Percentiles rank a stretch among this genome's conserved stretches.
These are phyloP conservation scores for Neolentinus lepideus DNA, from an alignment of 1,284 basidiomycete genomes.

Conservation along the genomic window DNA sequence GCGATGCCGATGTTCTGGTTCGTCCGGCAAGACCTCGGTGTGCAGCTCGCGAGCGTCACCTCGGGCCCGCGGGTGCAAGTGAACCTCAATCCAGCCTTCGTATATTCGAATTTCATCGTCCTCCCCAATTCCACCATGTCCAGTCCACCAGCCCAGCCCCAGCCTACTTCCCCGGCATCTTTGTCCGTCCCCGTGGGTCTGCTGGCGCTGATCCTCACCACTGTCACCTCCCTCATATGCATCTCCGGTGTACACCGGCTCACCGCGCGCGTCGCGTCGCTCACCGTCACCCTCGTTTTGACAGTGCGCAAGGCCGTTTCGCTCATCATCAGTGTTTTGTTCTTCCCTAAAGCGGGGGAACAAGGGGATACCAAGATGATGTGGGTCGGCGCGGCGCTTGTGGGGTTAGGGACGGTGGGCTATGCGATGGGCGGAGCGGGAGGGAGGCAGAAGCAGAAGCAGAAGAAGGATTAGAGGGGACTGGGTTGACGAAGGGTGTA, in stretches of 20 bases:
- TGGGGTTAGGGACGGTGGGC: constrained; percentile 66
- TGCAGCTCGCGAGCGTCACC: constrained; percentile 40
- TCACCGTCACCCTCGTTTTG: constrained; percentile 84
- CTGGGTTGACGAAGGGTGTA: too few species aligned
- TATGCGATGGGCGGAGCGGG: constrained; percentile 37
- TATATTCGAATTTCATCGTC: constrained; percentile 15
- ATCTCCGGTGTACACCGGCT: constrained; percentile 88
- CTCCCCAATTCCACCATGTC: constrained; percentile 11
- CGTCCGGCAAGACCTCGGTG: constrained; percentile 41
- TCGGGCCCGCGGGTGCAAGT: constrained; percentile 28
- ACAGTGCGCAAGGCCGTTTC: constrained; percentile 88
- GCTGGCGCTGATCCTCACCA: constrained; percentile 68
- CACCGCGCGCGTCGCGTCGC: constrained; percentile 69
- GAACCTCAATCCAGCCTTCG: constrained; percentile 1
- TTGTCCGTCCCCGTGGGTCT: constrained; percentile 54
- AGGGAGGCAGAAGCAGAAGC: constrained; percentile 3
- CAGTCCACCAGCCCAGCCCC: constrained; percentile 14
- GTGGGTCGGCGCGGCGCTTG: constrained; percentile 62
- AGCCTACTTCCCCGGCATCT: constrained; percentile 16
- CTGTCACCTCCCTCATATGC: constrained; percentile 83
- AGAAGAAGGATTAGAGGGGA: constrained; percentile 8
- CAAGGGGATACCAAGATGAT: constrained; percentile 32
- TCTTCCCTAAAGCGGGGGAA: constrained; percentile 23
- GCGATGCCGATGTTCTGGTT: constrained; percentile 68
- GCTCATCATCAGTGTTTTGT: constrained; percentile 66